phyloP scores from a whole-genome alignment of 441 rosid species.

The Manihot esculenta region DNA sequence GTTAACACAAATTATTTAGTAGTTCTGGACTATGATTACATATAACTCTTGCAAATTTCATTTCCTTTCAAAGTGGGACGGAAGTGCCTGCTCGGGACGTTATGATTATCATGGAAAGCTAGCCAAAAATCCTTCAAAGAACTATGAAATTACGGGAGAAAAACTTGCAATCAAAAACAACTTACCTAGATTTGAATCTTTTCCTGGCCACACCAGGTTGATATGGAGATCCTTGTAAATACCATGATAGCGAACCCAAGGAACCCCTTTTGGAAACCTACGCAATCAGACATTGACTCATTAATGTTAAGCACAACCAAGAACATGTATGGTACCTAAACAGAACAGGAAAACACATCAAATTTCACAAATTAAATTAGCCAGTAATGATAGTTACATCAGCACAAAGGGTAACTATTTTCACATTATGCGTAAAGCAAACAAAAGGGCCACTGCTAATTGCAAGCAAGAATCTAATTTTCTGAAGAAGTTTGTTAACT shows the following conservation, averaged over 20 bases:
- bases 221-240: slow-evolving; percentile 64
- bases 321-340: neutral
- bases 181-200: slow-evolving; percentile 65
- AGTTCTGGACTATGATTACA: no score
- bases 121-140: neutral
- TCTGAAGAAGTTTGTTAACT: no score
- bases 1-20: no score
- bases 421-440: neutral
- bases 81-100: no score
- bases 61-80: no score
- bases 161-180: slow-evolving; percentile 7
- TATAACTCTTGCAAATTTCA: no score
- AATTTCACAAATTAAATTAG: neutral
- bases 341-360: neutral
- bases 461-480: no score
- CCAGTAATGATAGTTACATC: neutral
- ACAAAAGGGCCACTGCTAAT: neutral
- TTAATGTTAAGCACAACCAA: neutral
- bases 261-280: slow-evolving; percentile 86
- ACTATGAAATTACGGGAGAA: neutral
- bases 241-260: slow-evolving; percentile 87
- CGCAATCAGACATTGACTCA: slow-evolving; percentile 14
- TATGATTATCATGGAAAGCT: neutral
- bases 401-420: neutral
- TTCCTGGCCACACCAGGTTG: slow-evolving; percentile 81